Conservation (phyloP, 2,329 filamentous ascomycete species). For the Bipolaris sorokiniana region DNA sequence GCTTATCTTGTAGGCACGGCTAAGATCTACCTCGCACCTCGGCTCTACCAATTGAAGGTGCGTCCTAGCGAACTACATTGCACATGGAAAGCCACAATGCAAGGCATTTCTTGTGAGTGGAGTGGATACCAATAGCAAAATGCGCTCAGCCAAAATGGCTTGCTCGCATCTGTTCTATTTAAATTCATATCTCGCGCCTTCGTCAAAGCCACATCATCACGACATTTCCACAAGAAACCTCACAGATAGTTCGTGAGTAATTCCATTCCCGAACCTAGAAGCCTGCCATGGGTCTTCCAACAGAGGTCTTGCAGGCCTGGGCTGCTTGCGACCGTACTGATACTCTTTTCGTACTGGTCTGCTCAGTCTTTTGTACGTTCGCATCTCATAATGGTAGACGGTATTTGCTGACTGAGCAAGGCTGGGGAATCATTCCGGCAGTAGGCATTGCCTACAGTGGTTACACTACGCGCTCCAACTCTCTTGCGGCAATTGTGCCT, state of each 20-base stretch:
- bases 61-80: slow-evolving; percentile 11
- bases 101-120: slow-evolving; percentile 20
- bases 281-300: background rate
- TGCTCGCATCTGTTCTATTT: slow-evolving; percentile 16
- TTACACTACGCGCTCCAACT: slow-evolving; percentile 57
- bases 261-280: background rate
- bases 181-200: slow-evolving; percentile 4
- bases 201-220: background rate
- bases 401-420: slow-evolving; percentile 16
- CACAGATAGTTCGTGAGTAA: too few species aligned
- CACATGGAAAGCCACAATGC: slow-evolving; percentile 30
- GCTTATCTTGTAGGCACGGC: slow-evolving; percentile 9
- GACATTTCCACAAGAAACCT: background rate
- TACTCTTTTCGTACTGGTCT: slow-evolving; percentile 59
- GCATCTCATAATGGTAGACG: background rate
- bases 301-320: slow-evolving; percentile 51
- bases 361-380: slow-evolving; percentile 55
- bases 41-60: slow-evolving; percentile 18
- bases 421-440: slow-evolving; percentile 60
- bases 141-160: slow-evolving; percentile 17
- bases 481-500: slow-evolving; percentile 57
- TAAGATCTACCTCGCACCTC: background rate
- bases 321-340: slow-evolving; percentile 60
- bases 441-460: slow-evolving; percentile 59
- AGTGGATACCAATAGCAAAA: slow-evolving; percentile 8